Base-by-base conservation (phyloP, 257 asterid genomes). In the Gentiana straminea region DNA sequence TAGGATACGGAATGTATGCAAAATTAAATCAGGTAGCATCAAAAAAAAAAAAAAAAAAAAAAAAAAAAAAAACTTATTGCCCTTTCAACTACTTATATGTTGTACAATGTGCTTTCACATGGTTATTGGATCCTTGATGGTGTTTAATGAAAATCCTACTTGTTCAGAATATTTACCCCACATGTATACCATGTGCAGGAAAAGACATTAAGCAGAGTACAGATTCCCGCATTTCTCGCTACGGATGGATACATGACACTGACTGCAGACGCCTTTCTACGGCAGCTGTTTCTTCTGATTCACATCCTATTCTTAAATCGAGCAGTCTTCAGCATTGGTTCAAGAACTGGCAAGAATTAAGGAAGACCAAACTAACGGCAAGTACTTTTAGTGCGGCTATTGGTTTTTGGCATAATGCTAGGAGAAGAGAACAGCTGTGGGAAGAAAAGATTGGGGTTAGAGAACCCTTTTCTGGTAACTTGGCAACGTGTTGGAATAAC, bases 331-430 rank as follows among this genome's bases (percentile, higher is more conserved):
- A 75, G 67, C 89, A 89, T 62, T 68, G 86, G 93, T 86, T 80
- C 84, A 90, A 90, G 78, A 84, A 86, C 64, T 86, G 95, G 97
- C 94, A 80, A 68, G 76, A 84, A 63, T 52, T 79, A 73, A 81
- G 97, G 74, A 80, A 64, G 76, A 55, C 74, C 74, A 90, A 74
- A 71, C 75, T 84, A 52, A 90, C 94, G n/a, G 94, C 95, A 33
- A 86, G 94, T 67, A 90, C 94, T 62, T 90, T 90, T 61, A 73
- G 75, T 51, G 67, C 66, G 55, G 96, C 94, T 5, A 57, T 86
- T 68, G 97, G 96, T 34, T 80, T 90, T 55, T 90, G 87, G 83
- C 46, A 41, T 41, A 41, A 7, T 5, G 94, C 75, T 43, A 70
- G 64, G 24, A 79, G 97, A 53, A 82, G 97, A 49, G 73, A 73